Percentiles rank a stretch among this genome's conserved stretches.
These are phyloP conservation scores for Auriscalpium orientale DNA, from an alignment of 768 basidiomycete genomes.

Conservation along the genomic window DNA sequence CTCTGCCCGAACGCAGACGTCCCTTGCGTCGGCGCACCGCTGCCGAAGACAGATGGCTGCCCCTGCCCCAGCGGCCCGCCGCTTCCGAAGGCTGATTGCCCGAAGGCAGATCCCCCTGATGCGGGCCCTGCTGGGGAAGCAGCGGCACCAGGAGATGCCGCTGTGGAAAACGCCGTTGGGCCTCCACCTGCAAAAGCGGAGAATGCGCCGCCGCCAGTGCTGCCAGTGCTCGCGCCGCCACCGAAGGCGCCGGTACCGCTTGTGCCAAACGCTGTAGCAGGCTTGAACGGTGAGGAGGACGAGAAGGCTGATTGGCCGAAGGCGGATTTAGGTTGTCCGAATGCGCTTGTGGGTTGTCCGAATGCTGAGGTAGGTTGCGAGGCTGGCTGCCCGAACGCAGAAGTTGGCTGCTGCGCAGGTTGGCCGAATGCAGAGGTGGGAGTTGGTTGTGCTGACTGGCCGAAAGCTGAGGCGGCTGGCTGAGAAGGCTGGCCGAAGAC, in stretches of 20 bases:
- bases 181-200: constrained; percentile 11
- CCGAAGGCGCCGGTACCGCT: not conserved
- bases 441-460: constrained; percentile 20
- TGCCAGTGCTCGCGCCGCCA: not conserved
- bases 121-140: not conserved
- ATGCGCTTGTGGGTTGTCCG: constrained; percentile 6
- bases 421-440: constrained; percentile 23
- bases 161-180: constrained; percentile 10
- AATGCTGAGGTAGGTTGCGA: not conserved
- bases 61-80: not conserved
- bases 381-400: constrained; percentile 15
- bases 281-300: not conserved
- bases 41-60: not conserved
- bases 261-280: not conserved
- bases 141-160: not conserved
- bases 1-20: not conserved
- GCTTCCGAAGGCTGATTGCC: constrained; percentile 18
- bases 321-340: not conserved
- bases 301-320: not conserved
- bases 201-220: constrained; percentile 2
- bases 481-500: constrained; percentile 24
- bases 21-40: not conserved
- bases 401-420: constrained; percentile 20
- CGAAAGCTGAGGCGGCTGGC: constrained; percentile 24
- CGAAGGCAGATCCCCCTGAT: constrained; percentile 11